phyloP scores from a whole-genome alignment of 2,329 filamentous ascomycete species.

The Aspergillus fructus region DNA sequence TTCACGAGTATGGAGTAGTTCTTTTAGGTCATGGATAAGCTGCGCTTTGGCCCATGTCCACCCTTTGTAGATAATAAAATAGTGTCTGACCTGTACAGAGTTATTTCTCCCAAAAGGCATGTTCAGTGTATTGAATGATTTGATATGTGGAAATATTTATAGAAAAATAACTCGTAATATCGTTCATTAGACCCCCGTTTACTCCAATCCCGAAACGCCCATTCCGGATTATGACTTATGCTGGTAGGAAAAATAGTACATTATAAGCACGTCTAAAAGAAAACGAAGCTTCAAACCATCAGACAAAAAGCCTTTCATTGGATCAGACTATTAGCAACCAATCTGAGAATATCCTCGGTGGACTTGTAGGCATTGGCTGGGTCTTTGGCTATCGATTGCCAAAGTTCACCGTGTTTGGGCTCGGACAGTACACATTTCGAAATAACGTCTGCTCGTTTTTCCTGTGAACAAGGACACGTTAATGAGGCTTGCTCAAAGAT shows the following conservation, averaged over 20 bases:
- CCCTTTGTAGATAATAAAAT: too few relatives aligned
- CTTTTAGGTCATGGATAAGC: not conserved
- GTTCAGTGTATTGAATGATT: not conserved
- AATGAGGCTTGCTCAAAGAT: not conserved
- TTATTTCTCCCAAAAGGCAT: too few relatives aligned
- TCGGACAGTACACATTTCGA: constrained; percentile 79
- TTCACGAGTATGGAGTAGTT: not conserved
- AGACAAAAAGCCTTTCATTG: constrained; percentile 4
- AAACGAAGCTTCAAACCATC: too few relatives aligned
- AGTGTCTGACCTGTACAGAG: too few relatives aligned
- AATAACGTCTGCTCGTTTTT: constrained; percentile 84
- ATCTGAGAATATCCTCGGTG: constrained; percentile 77
- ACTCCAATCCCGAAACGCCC: not conserved
- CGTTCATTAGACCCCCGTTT: not conserved
- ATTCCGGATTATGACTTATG: not conserved
- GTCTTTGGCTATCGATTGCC: constrained; percentile 83
- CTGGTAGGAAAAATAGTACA: not conserved
- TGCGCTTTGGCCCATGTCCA: too few relatives aligned
- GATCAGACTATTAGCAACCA: constrained; percentile 60
- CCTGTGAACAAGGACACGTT: constrained; percentile 40
- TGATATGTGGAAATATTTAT: not conserved
- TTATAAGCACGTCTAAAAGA: not conserved
- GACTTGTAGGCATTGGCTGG: constrained; percentile 74
- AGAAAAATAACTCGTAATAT: not conserved
- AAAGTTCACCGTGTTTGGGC: constrained; percentile 87